Base-by-base conservation (phyloP, 225 moss, liverwort and hornwort genomes). In the Neckera pumila region DNA sequence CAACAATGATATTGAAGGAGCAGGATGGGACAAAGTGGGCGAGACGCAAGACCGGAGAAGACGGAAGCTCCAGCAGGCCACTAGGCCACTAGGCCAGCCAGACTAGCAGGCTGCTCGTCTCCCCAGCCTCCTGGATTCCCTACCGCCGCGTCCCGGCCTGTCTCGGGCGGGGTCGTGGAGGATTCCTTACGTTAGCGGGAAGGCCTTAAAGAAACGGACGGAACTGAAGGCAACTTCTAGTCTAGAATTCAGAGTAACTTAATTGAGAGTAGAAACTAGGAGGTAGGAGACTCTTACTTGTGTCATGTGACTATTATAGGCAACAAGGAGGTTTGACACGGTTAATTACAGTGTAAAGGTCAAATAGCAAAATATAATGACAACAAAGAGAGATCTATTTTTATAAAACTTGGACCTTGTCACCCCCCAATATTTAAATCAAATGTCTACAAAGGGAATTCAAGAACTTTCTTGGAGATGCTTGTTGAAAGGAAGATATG, bases 111-210 rank as follows among this genome's bases (percentile, higher is more conserved):
- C 73, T 53, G 69, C 75, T 77, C 56, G 47, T 60, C 53, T 85
- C 45, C 85, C 76, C 51, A 49, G 76, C 76, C 91, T 87, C 89
- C 88, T 51, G 88, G 90, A 92, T 92, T 92, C 89, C 90, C 85
- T 92, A 90, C 92, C 92, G 88, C 92, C 92, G 92, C 92, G 88
- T 90, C 90, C 85, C 80, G 16, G 57, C n/a, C 17, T 14, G 43
- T 11, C 67, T 45, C 11, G 6, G 45, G 42, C 30, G 59, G 60
- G 80, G 60, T 30, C 79, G 8, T 9, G 49, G 47, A 70, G 75
- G 43, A 74, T 20, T 53, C 34, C 7, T 4, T 14, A 49, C 3
- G 49, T 6, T 5, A 5, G 26, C 7, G 47, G 30, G 75, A 75
- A 75, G 72, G 2, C 42, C 15, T 23, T 33, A 3, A 9, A 14